Evolutionary conservation across 2,329 filamentous ascomycete genomes (phyloP).

Genomic region (Aureobasidium sp.): DNA sequence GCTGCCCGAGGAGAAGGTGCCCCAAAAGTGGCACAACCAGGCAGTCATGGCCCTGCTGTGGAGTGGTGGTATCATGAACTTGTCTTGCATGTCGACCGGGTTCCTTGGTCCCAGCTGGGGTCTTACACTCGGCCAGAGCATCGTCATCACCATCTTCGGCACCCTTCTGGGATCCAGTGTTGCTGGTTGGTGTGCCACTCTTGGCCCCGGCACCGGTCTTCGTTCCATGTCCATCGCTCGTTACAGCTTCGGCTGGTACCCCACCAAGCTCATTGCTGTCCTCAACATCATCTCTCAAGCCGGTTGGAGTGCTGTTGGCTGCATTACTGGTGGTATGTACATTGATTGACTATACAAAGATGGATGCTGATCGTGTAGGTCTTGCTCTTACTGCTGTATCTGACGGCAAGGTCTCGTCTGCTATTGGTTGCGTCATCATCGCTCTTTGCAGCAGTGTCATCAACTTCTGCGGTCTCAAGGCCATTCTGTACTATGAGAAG

Average conservation of each 20-base stretch:
- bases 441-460: constrained; percentile 31
- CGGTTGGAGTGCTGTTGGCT: constrained; percentile 35
- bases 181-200: constrained; percentile 27
- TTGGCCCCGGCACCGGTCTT: constrained; percentile 30
- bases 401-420: constrained; percentile 36
- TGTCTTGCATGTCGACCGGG: constrained; percentile 31
- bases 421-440: constrained; percentile 38
- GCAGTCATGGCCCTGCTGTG: constrained; percentile 29
- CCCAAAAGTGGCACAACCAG: constrained; percentile 31
- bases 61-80: constrained; percentile 29
- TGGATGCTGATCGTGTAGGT: constrained; percentile 7
- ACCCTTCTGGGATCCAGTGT: constrained; percentile 26
- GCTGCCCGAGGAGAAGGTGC: constrained; percentile 37
- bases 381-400: constrained; percentile 35
- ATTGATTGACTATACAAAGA: neutral
- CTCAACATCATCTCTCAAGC: constrained; percentile 42
- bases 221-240: constrained; percentile 38
- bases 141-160: constrained; percentile 25
- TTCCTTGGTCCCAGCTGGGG: constrained; percentile 43
- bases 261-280: constrained; percentile 39
- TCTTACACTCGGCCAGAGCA: constrained; percentile 35
- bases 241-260: constrained; percentile 45
- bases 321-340: constrained; percentile 32
- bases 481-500: constrained; percentile 41
- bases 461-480: constrained; percentile 34